A percentile compares a stretch with the other conserved stretches of the same genome.
Conservation (phyloP, 306 rosid genomes). For the Echinosophora koreensis region DNA sequence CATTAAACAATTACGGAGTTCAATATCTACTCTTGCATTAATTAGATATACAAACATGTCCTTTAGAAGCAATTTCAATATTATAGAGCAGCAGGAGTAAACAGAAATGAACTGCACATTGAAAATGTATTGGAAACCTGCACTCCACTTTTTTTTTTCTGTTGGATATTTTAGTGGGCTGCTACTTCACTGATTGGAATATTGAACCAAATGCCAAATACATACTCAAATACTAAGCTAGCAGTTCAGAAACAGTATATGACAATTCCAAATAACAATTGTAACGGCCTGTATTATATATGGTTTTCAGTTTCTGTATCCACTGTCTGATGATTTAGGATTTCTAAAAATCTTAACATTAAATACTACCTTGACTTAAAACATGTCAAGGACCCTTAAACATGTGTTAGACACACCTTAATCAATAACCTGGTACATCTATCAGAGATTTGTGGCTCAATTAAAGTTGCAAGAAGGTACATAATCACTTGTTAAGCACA, state of each 20-base stretch:
- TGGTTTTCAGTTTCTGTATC: constrained; percentile 1
- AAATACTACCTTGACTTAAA: background rate
- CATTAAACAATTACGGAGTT: constrained; percentile 7
- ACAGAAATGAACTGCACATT: background rate
- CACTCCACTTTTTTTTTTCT: background rate
- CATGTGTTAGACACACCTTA: background rate
- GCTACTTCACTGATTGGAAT: constrained; percentile 3
- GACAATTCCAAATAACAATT: constrained; percentile 6
- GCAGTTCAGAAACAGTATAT: constrained; percentile 1
- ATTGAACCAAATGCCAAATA: constrained; percentile 14
- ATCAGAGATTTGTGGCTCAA: background rate
- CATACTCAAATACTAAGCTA: background rate
- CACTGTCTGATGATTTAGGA: background rate
- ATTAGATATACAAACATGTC: background rate
- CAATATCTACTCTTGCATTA: constrained; percentile 5
- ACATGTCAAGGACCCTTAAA: background rate
- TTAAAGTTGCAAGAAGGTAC: background rate
- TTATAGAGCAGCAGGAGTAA: constrained; percentile 8
- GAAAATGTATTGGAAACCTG: background rate
- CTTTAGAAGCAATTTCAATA: constrained; percentile 28
- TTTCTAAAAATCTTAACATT: background rate
- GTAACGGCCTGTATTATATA: background rate
- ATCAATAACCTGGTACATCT: background rate
- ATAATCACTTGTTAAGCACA: background rate
- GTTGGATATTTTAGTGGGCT: constrained; percentile 2